A percentile compares a stretch with the other conserved stretches of the same genome.
phyloP scores from a whole-genome alignment of 2,329 filamentous ascomycete genomes.

The Ascochyta rabiei region DNA sequence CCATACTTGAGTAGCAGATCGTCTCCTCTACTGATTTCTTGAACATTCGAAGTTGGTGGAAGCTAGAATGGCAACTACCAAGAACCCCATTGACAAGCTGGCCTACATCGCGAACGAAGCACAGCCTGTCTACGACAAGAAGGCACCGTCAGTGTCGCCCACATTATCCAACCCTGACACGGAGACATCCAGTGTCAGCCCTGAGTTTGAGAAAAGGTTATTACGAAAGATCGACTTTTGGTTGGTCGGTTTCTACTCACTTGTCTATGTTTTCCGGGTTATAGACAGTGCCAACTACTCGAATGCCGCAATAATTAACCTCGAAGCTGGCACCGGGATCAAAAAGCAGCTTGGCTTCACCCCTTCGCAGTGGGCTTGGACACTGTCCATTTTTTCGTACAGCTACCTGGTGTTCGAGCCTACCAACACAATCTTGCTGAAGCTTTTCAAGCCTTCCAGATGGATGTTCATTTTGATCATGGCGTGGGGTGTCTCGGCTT shows the following conservation, averaged over 20 bases:
- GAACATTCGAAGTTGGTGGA: background rate
- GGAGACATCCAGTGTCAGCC: background rate
- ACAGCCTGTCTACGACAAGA: conserved; percentile 1
- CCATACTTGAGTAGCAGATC: background rate
- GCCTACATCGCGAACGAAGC: conserved; percentile 17
- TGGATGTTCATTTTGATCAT: conserved; percentile 32
- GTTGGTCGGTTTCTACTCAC: conserved; percentile 40
- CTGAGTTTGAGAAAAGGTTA: conserved; percentile 18
- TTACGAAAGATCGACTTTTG: conserved; percentile 37
- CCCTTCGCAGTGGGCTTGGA: conserved; percentile 41
- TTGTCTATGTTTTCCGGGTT: conserved; percentile 39
- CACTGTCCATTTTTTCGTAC: conserved; percentile 41
- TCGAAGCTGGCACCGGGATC: conserved; percentile 41
- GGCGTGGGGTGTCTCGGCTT: conserved; percentile 33
- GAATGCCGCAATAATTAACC: conserved; percentile 45
- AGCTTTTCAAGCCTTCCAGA: conserved; percentile 23
- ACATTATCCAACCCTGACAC: background rate
- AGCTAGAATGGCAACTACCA: conserved; percentile 12
- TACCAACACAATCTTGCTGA: conserved; percentile 27
- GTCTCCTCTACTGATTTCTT: background rate
- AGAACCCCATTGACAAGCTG: conserved; percentile 20
- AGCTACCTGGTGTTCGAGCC: conserved; percentile 41
- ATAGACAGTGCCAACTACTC: conserved; percentile 38
- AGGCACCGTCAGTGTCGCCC: background rate
- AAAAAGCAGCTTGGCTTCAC: conserved; percentile 40